A percentile compares a stretch with the other conserved stretches of the same genome.
Conservation (phyloP, 108 stramenopile species). For the Skeletonema potamos region DNA sequence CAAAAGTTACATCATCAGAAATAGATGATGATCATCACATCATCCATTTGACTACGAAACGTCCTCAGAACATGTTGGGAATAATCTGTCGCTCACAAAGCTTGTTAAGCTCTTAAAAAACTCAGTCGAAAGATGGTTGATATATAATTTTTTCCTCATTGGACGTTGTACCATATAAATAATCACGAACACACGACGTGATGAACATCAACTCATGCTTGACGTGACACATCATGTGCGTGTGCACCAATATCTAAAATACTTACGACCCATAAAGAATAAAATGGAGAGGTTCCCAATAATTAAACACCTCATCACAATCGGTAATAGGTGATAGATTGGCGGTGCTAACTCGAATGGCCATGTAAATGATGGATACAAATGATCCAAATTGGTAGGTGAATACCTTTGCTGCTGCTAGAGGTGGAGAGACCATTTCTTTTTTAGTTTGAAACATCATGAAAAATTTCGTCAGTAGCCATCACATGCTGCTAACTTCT, state of each 20-base stretch:
- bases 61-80: conserved; percentile 47
- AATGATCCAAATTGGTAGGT: conserved; percentile 15
- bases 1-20: too few relatives aligned
- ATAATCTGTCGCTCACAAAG: conserved; percentile 41
- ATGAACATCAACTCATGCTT: too few relatives aligned
- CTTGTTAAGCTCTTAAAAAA: conserved; percentile 28
- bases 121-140: conserved; percentile 43
- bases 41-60: too few relatives aligned
- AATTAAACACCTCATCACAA: conserved; percentile 99
- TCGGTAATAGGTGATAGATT: conserved; percentile 89
- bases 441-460: too few relatives aligned
- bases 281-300: conserved; percentile 98
- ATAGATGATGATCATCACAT: too few relatives aligned
- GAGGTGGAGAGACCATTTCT: not conserved
- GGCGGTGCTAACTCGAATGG: conserved; percentile 58
- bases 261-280: conserved; percentile 71
- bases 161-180: too few relatives aligned
- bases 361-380: conserved; percentile 46
- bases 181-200: too few relatives aligned
- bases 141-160: conserved; percentile 15
- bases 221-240: too few relatives aligned
- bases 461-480: too few relatives aligned
- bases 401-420: not conserved
- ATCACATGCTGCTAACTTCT: too few relatives aligned
- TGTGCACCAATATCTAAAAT: too few relatives aligned